Evolutionary conservation across 2,329 filamentous ascomycete species (phyloP), one percentile per base, ranked within the genome.

Genomic region (Rhinocladiella mackenziei): DNA sequence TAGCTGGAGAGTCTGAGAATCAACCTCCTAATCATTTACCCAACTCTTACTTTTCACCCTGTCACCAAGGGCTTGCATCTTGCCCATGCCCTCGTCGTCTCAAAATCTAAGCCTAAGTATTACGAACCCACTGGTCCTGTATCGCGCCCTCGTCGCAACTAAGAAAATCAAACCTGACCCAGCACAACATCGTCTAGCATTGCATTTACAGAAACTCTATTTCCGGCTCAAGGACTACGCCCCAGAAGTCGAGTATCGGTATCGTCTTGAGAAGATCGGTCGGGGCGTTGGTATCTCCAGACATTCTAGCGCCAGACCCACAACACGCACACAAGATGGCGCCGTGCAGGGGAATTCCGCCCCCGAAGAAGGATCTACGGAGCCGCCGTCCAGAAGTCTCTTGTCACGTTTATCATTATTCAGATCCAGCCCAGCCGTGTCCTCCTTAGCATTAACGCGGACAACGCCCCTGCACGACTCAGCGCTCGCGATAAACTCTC

Each of bases 191-290:
- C 76, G 83, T 14, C 70, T 87, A 5, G 86, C 86, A 4, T 72
- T 86, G 29, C 84, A 91, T 63, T 72, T 91, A 1, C 84, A 86
- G 55, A 85, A 86, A 60, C 72, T 91, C 8, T 91, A 92, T 56
- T 69, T 78, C 26, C 75, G 81, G 2, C 69, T 91, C 29, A 89
- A 86, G 60, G 85, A 91, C 62, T 91, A 92, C 64, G 77, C 83
- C 25, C 86, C 86, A 0, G 76, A 80, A 34, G 56, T 76, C 9
- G 83, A 88, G 58, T 89, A 89, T 60, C 75, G 74, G 20, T 70
- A 79, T 50, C 76, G 79, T 19, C 70, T 92, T 1, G 73, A 75
- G 31, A 78, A 80, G 52, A 71, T 87, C 19, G 74, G 74, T 4
- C 63, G 65, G 17, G 61, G 67, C 28, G 61, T 75, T 8, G 59